phyloP scores from a whole-genome alignment of 2,329 filamentous ascomycete genomes.

The Kalaharituber pfeilii region DNA sequence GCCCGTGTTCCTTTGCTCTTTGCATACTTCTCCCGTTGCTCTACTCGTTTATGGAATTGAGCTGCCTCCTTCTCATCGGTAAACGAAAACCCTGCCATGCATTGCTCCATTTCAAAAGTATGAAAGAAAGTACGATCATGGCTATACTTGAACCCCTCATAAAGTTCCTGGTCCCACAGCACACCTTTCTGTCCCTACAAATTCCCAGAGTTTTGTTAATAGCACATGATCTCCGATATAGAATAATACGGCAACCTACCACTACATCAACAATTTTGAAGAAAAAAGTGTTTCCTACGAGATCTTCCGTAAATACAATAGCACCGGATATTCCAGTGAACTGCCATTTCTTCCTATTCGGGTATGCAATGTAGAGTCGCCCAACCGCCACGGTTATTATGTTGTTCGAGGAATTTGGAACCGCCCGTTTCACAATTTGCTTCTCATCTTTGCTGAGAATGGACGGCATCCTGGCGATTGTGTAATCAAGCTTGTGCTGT shows the following conservation, averaged over 20 bases:
- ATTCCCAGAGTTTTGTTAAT: not conserved
- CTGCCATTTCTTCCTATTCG: conserved; percentile 71
- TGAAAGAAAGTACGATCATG: conserved; percentile 97
- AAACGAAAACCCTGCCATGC: conserved; percentile 76
- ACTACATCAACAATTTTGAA: conserved; percentile 94
- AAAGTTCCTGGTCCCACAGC: conserved; percentile 95
- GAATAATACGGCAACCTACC: conserved; percentile 40
- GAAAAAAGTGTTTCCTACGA: conserved; percentile 93
- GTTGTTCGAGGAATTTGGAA: conserved; percentile 91
- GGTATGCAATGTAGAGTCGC: conserved; percentile 81
- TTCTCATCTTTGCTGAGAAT: conserved; percentile 86
- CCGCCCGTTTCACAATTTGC: conserved; percentile 83
- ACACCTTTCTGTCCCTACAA: conserved; percentile 48
- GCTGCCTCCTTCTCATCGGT: conserved; percentile 95
- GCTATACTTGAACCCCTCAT: conserved; percentile 86
- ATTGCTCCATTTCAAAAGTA: conserved; percentile 88
- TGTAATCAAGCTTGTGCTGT: too few relatives aligned
- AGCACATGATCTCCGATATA: not conserved
- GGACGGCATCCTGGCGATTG: conserved; percentile 34
- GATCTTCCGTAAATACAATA: conserved; percentile 75
- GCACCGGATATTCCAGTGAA: conserved; percentile 90
- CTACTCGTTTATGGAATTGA: conserved; percentile 93
- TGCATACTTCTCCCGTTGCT: conserved; percentile 28
- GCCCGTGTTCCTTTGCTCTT: not conserved
- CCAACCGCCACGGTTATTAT: conserved; percentile 91